Base-by-base conservation (phyloP, 2,329 filamentous ascomycete species). In the Cytospora leucostoma region DNA sequence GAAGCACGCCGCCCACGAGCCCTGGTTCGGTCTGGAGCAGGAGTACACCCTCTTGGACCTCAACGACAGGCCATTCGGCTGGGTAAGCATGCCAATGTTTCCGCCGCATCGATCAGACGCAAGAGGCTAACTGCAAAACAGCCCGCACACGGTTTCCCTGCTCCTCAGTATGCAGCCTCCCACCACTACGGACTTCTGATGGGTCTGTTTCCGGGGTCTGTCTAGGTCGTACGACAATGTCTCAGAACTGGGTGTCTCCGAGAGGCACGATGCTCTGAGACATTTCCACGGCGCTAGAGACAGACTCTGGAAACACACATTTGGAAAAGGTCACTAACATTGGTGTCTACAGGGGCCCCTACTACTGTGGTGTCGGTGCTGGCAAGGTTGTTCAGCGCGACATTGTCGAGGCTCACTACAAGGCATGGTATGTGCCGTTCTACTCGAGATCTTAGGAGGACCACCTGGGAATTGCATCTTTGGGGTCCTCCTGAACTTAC, bases 21-120 rank as follows among this genome's bases (percentile, higher is more conserved):
- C 95, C 74, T 98, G 94, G 95, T 99, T 98, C 80, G 95, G 94
- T 97, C 78, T 94, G 97, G 78, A 94, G 78, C 94, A 98, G 77
- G 94, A 98, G 80, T 98, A 98, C 86, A 98, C 92, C 66, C 88
- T 96, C 53, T 89, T 98, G 71, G 93, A 94, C 74, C 80, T 88
- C 70, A 86, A 89, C 71, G 91, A 93, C 78, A 90, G 92, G 80
- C 95, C 95, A 61, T 97, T 93, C 74, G 95, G 95, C 81, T 96
- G 92, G 58, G 64, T 65, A 65, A 65, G 64, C 53, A 32, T 21
- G 32, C 8, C 5, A 47, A 11, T 12, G 3, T 19, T 47, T 7
- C n/a, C 6, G 8, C 44, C 17, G 10, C 13, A 32, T 7, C 13
- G 19, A 17, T 13, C 1, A 33, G 37, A n/a, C 2, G 15, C n/a